Evolutionary conservation across 495 filamentous ascomycete genomes (phyloP).

Genomic region (Pyrenula massariospora): DNA sequence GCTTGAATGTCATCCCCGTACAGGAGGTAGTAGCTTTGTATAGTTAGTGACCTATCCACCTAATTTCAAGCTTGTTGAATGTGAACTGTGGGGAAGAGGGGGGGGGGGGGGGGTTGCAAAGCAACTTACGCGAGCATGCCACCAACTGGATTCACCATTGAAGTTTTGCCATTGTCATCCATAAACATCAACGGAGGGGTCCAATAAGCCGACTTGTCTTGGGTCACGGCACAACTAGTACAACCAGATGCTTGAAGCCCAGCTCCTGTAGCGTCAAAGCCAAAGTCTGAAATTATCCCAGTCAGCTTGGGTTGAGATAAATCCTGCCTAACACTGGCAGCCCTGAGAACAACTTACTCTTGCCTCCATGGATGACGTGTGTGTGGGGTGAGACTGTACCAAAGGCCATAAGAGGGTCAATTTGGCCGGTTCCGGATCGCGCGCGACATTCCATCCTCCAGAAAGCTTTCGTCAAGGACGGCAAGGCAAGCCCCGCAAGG

Average conservation of each 20-base stretch:
- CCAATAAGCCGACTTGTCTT: conserved; percentile 56
- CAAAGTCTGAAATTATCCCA: conserved; percentile 28
- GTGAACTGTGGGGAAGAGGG: too few relatives aligned
- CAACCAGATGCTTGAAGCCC: conserved; percentile 34
- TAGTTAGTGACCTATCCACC: too few relatives aligned
- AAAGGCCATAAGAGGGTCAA: conserved; percentile 42
- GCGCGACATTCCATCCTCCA: conserved; percentile 81
- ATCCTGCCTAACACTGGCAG: conserved; percentile 5
- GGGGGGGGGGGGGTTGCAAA: neutral
- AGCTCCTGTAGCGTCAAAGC: conserved; percentile 25
- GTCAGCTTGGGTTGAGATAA: conserved; percentile 1
- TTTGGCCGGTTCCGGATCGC: conserved; percentile 44
- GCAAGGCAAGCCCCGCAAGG: conserved; percentile 5
- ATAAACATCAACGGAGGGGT: conserved; percentile 46
- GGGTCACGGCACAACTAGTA: conserved; percentile 44
- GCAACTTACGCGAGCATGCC: conserved; percentile 44
- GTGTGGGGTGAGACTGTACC: conserved; percentile 33
- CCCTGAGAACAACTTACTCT: conserved; percentile 32
- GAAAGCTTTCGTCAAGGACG: conserved; percentile 48
- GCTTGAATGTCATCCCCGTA: conserved; percentile 52
- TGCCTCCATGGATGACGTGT: conserved; percentile 40
- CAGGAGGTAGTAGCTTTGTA: conserved; percentile 60
- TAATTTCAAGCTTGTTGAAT: neutral
- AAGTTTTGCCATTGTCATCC: conserved; percentile 40
- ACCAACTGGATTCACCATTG: conserved; percentile 40